A percentile compares a stretch with the other conserved stretches of the same genome.
Conservation (phyloP, 73 alveolate species). For the Effrenium voratum region DNA sequence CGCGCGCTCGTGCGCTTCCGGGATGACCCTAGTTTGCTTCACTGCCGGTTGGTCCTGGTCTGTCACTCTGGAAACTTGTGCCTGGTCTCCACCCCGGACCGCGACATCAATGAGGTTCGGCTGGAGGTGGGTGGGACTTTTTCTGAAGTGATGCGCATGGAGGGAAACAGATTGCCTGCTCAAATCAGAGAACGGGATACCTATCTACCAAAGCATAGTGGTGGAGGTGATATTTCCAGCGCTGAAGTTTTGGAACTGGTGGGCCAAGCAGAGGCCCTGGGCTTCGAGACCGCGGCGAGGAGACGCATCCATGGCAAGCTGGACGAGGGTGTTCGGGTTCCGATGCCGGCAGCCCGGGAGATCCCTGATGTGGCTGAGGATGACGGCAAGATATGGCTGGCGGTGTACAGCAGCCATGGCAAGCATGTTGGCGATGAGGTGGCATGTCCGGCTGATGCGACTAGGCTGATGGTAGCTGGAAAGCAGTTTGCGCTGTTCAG, state of each 20-base stretch:
- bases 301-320: background rate
- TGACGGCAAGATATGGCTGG: conserved; percentile 17
- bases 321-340: background rate
- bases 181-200: background rate
- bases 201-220: conserved; percentile 19
- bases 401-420: background rate
- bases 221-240: background rate
- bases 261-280: too few relatives aligned
- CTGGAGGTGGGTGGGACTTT: background rate
- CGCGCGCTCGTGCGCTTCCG: conserved; percentile 55
- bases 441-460: background rate
- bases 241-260: background rate
- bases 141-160: background rate
- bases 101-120: background rate
- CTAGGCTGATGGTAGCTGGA: background rate
- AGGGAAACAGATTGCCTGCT: background rate
- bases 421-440: background rate
- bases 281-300: background rate
- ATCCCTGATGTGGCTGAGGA: background rate
- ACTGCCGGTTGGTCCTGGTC: background rate
- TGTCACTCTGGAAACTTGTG: background rate
- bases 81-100: background rate
- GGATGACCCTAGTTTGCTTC: conserved; percentile 1
- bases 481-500: background rate
- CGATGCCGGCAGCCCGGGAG: background rate